Percentiles rank a stretch among this genome's conserved stretches.
These are phyloP conservation scores for Backusella sp. DNA, from an alignment of 192 early-diverging fungal species.

Conservation along the genomic window DNA sequence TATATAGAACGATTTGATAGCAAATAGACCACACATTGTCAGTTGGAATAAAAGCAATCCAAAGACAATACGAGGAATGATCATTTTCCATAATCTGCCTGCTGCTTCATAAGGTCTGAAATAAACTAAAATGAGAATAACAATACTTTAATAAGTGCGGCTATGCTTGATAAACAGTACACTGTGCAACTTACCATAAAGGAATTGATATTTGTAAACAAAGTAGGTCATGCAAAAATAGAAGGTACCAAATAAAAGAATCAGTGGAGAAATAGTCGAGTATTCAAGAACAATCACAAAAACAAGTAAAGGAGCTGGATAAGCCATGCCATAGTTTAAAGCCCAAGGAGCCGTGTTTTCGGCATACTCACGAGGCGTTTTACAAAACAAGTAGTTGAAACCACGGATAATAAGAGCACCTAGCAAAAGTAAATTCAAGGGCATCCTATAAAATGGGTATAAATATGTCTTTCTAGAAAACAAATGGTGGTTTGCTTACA, in stretches of 20 bases:
- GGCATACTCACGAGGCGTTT: slow-evolving; percentile 73
- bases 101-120: slow-evolving; percentile 71
- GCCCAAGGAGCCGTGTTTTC: slow-evolving; percentile 63
- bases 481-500: slow-evolving; percentile 21
- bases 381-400: slow-evolving; percentile 54
- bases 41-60: slow-evolving; percentile 65
- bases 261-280: slow-evolving; percentile 67
- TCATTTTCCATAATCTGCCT: slow-evolving; percentile 67
- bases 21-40: slow-evolving; percentile 61
- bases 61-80: slow-evolving; percentile 63
- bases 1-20: slow-evolving; percentile 44
- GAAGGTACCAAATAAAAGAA: slow-evolving; percentile 61
- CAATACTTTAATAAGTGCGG: neutral
- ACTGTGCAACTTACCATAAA: slow-evolving; percentile 49
- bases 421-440: slow-evolving; percentile 63
- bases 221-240: slow-evolving; percentile 66
- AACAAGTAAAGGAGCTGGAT: slow-evolving; percentile 62
- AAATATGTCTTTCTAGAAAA: neutral
- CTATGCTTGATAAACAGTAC: neutral
- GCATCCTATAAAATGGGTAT: slow-evolving; percentile 29
- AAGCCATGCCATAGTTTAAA: slow-evolving; percentile 64
- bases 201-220: slow-evolving; percentile 74
- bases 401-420: slow-evolving; percentile 56
- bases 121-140: slow-evolving; percentile 43
- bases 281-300: slow-evolving; percentile 72